Conservation (phyloP, 2,329 filamentous ascomycete species). For the Chrysoporthe cubensis region DNA sequence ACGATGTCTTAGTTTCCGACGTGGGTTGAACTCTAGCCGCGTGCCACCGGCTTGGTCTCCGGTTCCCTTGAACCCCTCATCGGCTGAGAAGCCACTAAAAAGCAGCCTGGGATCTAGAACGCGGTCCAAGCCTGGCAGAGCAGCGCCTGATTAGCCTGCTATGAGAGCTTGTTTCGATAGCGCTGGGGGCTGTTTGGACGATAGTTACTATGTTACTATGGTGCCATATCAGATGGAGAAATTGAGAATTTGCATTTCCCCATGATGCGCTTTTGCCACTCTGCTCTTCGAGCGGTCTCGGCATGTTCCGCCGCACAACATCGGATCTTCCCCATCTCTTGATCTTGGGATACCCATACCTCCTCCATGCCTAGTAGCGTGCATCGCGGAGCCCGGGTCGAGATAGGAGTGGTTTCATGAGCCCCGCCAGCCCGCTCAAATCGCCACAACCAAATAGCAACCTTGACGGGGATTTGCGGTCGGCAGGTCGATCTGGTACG, state of each 20-base stretch:
- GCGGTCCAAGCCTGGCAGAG: background rate
- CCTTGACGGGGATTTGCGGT: background rate
- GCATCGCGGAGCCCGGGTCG: background rate
- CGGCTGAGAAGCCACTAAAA: background rate
- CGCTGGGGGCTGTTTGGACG: background rate
- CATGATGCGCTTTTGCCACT: background rate
- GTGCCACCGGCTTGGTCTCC: background rate
- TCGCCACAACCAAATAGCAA: background rate
- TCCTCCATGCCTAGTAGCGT: background rate
- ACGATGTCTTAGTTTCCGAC: background rate
- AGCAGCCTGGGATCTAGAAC: background rate
- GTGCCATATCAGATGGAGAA: background rate
- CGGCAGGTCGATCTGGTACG: background rate
- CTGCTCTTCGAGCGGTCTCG: background rate
- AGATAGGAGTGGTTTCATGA: background rate
- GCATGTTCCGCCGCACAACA: background rate
- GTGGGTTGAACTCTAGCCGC: background rate
- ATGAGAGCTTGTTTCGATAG: background rate
- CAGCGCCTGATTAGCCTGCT: background rate
- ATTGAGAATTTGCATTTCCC: background rate
- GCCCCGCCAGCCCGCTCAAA: background rate
- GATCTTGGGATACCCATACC: background rate
- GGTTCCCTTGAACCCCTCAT: background rate
- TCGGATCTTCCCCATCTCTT: background rate
- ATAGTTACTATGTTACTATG: background rate